Base-by-base conservation (phyloP, 2,329 filamentous ascomycete genomes). In the Claviceps africana region DNA sequence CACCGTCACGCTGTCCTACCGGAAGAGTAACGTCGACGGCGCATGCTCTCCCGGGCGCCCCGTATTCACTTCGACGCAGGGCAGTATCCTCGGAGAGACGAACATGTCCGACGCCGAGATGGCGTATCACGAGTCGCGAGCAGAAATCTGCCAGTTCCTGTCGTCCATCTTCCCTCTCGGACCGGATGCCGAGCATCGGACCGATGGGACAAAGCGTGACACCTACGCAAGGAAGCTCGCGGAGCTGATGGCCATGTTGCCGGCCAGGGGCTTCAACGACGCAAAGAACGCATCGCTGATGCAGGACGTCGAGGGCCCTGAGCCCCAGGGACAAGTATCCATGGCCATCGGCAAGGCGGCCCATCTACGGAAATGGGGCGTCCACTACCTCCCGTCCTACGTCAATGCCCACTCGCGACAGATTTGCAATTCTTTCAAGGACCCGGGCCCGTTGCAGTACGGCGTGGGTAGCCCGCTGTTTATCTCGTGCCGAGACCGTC, bases 361-460 rank as follows among this genome's bases (percentile, higher is more conserved):
- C 0, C 72, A 72, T 57, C 79, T 73, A 56, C 3, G 39, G 2
- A 70, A 64, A 61, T 83, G 79, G 80, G 79, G 79, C 8, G 59
- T 61, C 5, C 78, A 82, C 61, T 83, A 78, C 60, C 70, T 83
- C 6, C 74, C 73, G 0, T 77, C 75, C 7, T 67, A 82, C 1
- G 72, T 75, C 28, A 71, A 74, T 54, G 78, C 79, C 0, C 77
- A 83, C 57, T 67, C 69, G 1, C 69, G 72, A 25, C 80, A 83
- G 61, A 64, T 75, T 10, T 81, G 79, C 66, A 81, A 80, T 60
- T 76, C 74, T 0, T 82, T 82, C 71, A 81, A 81, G 59, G 80
- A 83, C 54, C 66, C 73, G 0, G 79, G 79, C 0, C 76, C 79
- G 4, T 69, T 77, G 7, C 67, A 71, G 55, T 83, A 82, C 57